phyloP scores from a whole-genome alignment of 2,329 filamentous ascomycete species.

The Daldinia sp. region DNA sequence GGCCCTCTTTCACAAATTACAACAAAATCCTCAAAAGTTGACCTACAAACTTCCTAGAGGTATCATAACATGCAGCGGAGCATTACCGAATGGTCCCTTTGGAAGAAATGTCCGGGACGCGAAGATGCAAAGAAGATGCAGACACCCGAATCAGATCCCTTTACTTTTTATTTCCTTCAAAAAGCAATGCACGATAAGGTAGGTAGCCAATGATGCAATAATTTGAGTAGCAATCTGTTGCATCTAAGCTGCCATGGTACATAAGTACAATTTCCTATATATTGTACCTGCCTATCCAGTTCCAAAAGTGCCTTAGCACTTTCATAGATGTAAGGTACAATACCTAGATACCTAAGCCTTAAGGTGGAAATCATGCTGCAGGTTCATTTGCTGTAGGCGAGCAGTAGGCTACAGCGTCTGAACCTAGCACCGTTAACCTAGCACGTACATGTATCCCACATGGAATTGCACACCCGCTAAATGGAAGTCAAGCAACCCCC shows the following conservation, averaged over 20 bases:
- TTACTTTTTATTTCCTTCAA: background rate
- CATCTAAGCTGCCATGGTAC: conserved; percentile 1
- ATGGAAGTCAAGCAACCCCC: background rate
- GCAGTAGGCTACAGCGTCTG: background rate
- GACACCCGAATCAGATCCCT: background rate
- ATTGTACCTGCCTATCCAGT: no score
- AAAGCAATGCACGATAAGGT: conserved; percentile 3
- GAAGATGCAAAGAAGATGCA: background rate
- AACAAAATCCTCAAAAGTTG: no score
- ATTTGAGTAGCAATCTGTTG: background rate
- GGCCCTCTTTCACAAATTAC: conserved; percentile 1
- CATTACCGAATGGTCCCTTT: background rate
- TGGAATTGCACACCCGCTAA: background rate
- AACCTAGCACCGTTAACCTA: no score
- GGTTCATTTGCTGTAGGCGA: background rate
- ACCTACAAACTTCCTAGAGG: no score
- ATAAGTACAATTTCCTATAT: no score
- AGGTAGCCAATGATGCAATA: conserved; percentile 14
- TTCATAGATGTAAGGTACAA: no score
- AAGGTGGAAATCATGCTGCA: background rate
- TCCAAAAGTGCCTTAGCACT: no score
- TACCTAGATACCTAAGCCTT: no score
- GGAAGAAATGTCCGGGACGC: conserved; percentile 12
- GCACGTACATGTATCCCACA: background rate
- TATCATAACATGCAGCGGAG: background rate